A percentile compares a stretch with the other conserved stretches of the same genome.
These are phyloP conservation scores for Drechmeria coniospora DNA, from an alignment of 2,329 filamentous ascomycete species.

Conservation along the genomic window DNA sequence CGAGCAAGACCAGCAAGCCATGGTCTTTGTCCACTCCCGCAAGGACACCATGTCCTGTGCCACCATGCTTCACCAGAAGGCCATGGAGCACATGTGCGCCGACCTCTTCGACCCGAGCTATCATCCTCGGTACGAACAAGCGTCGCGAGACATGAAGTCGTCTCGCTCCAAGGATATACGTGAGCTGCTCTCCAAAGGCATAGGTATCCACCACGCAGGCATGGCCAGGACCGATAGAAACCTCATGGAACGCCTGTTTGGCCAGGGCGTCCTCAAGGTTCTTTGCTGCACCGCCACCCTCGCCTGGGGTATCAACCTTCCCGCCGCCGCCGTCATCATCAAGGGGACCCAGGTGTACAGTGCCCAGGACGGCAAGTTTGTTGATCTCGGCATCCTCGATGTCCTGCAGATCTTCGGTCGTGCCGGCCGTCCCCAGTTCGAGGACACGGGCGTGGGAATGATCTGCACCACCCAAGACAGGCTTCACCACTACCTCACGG, in stretches of 20 bases:
- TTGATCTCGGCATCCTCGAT: slow-evolving; percentile 90
- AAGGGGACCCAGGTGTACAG: slow-evolving; percentile 97
- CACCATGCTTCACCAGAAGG: slow-evolving; percentile 73
- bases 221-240: slow-evolving; percentile 93
- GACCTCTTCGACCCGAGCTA: slow-evolving; percentile 71
- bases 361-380: slow-evolving; percentile 88
- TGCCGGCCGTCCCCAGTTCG: slow-evolving; percentile 92
- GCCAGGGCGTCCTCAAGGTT: slow-evolving; percentile 84
- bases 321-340: slow-evolving; percentile 90
- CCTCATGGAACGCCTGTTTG: slow-evolving; percentile 84
- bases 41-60: slow-evolving; percentile 88
- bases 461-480: slow-evolving; percentile 96
- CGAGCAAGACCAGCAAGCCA: slow-evolving; percentile 81
- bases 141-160: slow-evolving; percentile 69
- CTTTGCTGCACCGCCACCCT: slow-evolving; percentile 96
- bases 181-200: slow-evolving; percentile 76
- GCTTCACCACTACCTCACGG: slow-evolving; percentile 75
- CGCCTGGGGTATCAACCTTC: slow-evolving; percentile 97
- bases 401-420: slow-evolving; percentile 97
- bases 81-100: slow-evolving; percentile 59
- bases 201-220: slow-evolving; percentile 91
- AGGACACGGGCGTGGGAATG: slow-evolving; percentile 94
- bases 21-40: slow-evolving; percentile 97
- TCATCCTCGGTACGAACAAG: slow-evolving; percentile 68
- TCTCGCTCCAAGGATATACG: slow-evolving; percentile 77